Conservation (phyloP, 2,329 filamentous ascomycete species). For the Aspergillus fijiensis region DNA sequence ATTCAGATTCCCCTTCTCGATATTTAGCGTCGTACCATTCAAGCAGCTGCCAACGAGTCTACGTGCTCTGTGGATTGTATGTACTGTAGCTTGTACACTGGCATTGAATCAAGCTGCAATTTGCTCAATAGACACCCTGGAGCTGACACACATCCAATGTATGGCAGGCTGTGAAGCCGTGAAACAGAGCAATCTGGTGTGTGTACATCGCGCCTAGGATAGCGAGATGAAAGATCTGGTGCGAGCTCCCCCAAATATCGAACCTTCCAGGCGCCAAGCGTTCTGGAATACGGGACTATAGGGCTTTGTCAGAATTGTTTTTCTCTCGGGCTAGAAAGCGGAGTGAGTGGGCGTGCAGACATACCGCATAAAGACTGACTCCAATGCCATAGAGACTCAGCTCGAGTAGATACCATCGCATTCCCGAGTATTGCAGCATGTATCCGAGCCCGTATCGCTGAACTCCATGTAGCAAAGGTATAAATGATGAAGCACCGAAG, state of each 20-base stretch:
- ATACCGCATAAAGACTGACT: constrained; percentile 8
- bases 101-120: neutral
- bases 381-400: constrained; percentile 16
- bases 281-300: constrained; percentile 6
- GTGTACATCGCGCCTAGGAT: constrained; percentile 9
- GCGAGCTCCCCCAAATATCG: constrained; percentile 9
- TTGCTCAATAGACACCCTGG: constrained; percentile 5
- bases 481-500: constrained; percentile 6
- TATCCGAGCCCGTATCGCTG: constrained; percentile 9
- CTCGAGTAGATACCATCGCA: constrained; percentile 21
- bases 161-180: constrained; percentile 7
- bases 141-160: constrained; percentile 8
- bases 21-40: too few species aligned
- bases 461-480: constrained; percentile 7
- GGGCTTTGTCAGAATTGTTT: too few species aligned
- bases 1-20: too few species aligned
- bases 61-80: too few species aligned
- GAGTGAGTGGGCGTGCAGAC: constrained; percentile 1
- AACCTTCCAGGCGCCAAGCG: constrained; percentile 4
- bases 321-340: too few species aligned
- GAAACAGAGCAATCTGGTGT: constrained; percentile 5
- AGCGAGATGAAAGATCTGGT: constrained; percentile 8
- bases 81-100: too few species aligned
- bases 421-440: constrained; percentile 19
- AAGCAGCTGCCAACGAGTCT: too few species aligned